Conservation (phyloP, 345 rosid genomes). For the Geranium rotundifolium region DNA sequence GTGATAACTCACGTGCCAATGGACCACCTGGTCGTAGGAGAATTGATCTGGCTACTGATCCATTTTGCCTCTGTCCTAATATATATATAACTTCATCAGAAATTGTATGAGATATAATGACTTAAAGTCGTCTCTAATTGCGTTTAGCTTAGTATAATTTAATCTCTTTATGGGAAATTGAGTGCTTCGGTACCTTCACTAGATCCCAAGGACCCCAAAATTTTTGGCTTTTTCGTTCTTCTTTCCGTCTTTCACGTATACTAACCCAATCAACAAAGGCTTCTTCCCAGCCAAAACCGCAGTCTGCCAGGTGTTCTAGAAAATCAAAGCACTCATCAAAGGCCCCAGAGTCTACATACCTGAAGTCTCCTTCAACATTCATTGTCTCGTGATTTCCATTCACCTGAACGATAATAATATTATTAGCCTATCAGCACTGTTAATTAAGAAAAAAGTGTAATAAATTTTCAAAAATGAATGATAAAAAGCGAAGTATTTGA, state of each 20-base stretch:
- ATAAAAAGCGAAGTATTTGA: no score
- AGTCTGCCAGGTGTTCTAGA: constrained; percentile 50
- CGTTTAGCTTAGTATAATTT: no score
- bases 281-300: constrained; percentile 49
- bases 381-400: constrained; percentile 94
- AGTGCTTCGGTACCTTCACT: constrained; percentile 50
- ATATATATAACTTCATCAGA: constrained; percentile 2
- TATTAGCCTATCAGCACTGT: no score
- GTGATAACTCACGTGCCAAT: constrained; percentile 63
- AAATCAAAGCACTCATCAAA: constrained; percentile 72
- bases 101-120: no score
- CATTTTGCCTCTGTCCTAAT: constrained; percentile 99
- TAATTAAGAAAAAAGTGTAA: no score
- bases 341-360: constrained; percentile 65
- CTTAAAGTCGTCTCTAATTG: no score
- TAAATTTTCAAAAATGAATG: neutral
- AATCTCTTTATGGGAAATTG: no score
- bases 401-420: constrained; percentile 21
- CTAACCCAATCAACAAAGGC: constrained; percentile 62
- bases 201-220: constrained; percentile 71
- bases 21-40: constrained; percentile 82
- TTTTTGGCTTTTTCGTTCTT: constrained; percentile 30
- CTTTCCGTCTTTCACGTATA: constrained; percentile 33
- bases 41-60: constrained; percentile 70
- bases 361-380: constrained; percentile 87